Evolutionary conservation across 2,329 filamentous ascomycete genomes (phyloP).

Genomic region (Pyricularia grisea): DNA sequence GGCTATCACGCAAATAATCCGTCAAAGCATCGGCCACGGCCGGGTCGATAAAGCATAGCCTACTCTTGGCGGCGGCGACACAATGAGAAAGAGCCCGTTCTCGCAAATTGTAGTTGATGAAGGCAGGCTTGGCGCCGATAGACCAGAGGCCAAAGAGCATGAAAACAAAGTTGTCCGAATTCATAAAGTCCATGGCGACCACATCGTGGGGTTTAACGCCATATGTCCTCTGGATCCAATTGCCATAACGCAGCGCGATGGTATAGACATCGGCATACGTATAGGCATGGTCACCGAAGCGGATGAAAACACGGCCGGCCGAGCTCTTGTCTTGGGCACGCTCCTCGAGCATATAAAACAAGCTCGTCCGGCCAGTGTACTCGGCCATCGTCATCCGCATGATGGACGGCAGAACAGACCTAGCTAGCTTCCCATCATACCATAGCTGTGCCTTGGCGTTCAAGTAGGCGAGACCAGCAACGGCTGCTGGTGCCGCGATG

Average conservation of each 20-base stretch:
- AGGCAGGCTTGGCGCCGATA: conserved; percentile 72
- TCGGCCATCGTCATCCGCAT: conserved; percentile 36
- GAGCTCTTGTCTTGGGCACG: conserved; percentile 43
- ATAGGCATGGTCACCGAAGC: conserved; percentile 59
- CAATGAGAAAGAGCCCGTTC: conserved; percentile 67
- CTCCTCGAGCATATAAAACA: conserved; percentile 68
- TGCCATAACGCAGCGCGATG: conserved; percentile 59
- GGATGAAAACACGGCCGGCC: conserved; percentile 49
- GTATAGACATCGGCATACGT: conserved; percentile 73
- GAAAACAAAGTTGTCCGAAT: conserved; percentile 70
- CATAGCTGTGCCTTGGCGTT: conserved; percentile 61
- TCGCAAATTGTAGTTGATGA: conserved; percentile 79
- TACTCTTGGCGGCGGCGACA: conserved; percentile 56
- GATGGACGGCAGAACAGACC: conserved; percentile 36
- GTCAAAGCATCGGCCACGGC: conserved; percentile 44
- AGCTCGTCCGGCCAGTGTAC: conserved; percentile 51
- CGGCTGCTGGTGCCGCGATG: conserved; percentile 49
- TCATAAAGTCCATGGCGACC: conserved; percentile 73
- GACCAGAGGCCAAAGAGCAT: conserved; percentile 72
- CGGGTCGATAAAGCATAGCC: conserved; percentile 60
- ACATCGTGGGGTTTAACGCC: conserved; percentile 62
- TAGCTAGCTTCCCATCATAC: conserved; percentile 57
- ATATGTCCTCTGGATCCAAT: conserved; percentile 59
- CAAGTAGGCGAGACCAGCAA: conserved; percentile 64
- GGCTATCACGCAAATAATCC: conserved; percentile 43